phyloP scores from a whole-genome alignment of 2,329 filamentous ascomycete genomes.

The Fusarium longipes region DNA sequence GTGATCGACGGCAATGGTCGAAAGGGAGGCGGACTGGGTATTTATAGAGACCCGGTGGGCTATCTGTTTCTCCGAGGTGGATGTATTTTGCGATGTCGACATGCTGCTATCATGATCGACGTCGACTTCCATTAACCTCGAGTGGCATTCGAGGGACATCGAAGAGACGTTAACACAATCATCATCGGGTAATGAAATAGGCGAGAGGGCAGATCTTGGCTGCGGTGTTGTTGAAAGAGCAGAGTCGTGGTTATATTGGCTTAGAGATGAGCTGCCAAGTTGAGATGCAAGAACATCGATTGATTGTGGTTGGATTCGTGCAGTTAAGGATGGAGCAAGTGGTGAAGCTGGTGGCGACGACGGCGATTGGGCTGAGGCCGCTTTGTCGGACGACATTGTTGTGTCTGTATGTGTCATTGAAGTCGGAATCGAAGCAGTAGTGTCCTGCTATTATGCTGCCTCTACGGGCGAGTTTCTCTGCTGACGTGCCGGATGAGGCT shows the following conservation, averaged over 20 bases:
- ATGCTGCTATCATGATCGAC: background rate
- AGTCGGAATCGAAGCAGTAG: background rate
- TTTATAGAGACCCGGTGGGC: background rate
- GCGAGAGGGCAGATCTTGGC: constrained; percentile 26
- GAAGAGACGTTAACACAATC: constrained; percentile 15
- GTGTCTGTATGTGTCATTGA: background rate
- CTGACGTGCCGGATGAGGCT: constrained; percentile 39
- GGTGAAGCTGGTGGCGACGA: constrained; percentile 40
- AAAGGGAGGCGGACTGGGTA: background rate
- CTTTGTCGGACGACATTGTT: constrained; percentile 14
- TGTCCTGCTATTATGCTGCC: constrained; percentile 12
- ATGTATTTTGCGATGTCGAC: background rate
- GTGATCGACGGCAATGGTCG: constrained; percentile 12
- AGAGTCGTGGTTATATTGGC: constrained; percentile 14
- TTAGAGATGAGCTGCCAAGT: constrained; percentile 40
- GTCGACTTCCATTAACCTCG: constrained; percentile 36
- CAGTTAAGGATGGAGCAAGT: constrained; percentile 5
- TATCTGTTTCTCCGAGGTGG: background rate
- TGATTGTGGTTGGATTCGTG: constrained; percentile 18
- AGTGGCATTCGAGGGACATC: constrained; percentile 1
- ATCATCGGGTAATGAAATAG: constrained; percentile 33
- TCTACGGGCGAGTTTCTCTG: constrained; percentile 33
- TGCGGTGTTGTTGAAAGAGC: background rate
- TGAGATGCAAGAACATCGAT: constrained; percentile 41
- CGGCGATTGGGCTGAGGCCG: constrained; percentile 10